Base-by-base conservation (phyloP, 345 rosid species). In the Capsella bursapastoris region DNA sequence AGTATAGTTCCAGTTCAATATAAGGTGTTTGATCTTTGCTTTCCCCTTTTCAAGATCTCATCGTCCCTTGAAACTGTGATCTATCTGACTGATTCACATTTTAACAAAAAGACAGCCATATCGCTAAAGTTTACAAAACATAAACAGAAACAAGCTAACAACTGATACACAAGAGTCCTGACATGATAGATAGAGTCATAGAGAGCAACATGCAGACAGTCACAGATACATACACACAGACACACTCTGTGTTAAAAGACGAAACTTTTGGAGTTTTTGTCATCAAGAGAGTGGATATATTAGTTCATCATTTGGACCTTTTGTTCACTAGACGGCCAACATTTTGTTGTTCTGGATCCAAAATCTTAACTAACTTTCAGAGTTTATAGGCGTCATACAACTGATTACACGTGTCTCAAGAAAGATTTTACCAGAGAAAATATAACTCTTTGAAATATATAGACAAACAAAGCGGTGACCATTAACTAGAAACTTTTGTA, bases 401-500 rank as follows among this genome's bases (percentile, higher is more conserved):
- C 22, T 45, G 22, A 12, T 41, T 45, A 14, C 49, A 45, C 4
- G 49, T 45, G 16, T 14, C 18, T 8, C 8, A 45, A 57, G 13
- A 57, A 7, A 32, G 41, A 34, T 18, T 32, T 38, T 57, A 8
- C 34, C 3, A 22, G 13, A 6, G 2, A n/a, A 34, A 15, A 57
- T 8, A 57, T 3, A 57, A 15, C 8, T 57, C 15, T 38, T 58
- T 12, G 18, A 43, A 31, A 68, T 12, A 57, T 29, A 68, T 41
- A 44, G 8, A 68, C 45, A 34, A 69, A 57, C 64, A 57, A 32
- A 44, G 45, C 44, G 22, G 22, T 29, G 64, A 57, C 53, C 45
- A 32, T n/a, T 49, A 50, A 12, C 61, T 43, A 72, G 15, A 62
- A 62, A 35, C 27, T 72, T 43, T 63, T 52, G 43, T 41, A 50